phyloP scores from a whole-genome alignment of 1,139 yeast species.

The Yamadazyma jaroonii region DNA sequence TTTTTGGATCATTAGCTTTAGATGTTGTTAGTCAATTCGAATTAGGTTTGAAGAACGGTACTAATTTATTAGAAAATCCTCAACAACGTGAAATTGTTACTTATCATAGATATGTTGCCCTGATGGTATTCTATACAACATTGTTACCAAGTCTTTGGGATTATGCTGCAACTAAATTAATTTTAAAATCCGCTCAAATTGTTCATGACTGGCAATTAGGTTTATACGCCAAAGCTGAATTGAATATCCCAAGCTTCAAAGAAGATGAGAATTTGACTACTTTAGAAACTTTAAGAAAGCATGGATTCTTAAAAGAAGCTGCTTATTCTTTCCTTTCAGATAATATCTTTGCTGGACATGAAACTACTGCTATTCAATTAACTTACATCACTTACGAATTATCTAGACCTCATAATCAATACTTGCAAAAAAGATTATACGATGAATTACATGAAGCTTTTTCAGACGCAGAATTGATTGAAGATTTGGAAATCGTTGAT shows the following conservation, averaged over 20 bases:
- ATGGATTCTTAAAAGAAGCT: conserved; percentile 28
- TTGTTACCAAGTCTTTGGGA: conserved; percentile 54
- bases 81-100: conserved; percentile 42
- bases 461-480: conserved; percentile 23
- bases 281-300: conserved; percentile 31
- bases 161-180: conserved; percentile 43
- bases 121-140: conserved; percentile 72
- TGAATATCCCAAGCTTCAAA: conserved; percentile 22
- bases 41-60: conserved; percentile 49
- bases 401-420: conserved; percentile 46
- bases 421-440: conserved; percentile 41
- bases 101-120: conserved; percentile 53
- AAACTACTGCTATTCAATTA: conserved; percentile 69
- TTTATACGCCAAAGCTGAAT: conserved; percentile 39
- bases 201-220: conserved; percentile 52
- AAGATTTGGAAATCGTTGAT: conserved; percentile 43
- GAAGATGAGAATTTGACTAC: conserved; percentile 27
- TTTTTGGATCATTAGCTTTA: conserved; percentile 71
- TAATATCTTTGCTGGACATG: conserved; percentile 65
- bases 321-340: conserved; percentile 44
- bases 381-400: conserved; percentile 60
- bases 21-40: conserved; percentile 65
- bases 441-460: conserved; percentile 38
- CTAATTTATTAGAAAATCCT: conserved; percentile 37
- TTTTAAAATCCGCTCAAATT: conserved; percentile 34